Conservation (phyloP, 2,329 filamentous ascomycete genomes). For the Penicillium sp. region DNA sequence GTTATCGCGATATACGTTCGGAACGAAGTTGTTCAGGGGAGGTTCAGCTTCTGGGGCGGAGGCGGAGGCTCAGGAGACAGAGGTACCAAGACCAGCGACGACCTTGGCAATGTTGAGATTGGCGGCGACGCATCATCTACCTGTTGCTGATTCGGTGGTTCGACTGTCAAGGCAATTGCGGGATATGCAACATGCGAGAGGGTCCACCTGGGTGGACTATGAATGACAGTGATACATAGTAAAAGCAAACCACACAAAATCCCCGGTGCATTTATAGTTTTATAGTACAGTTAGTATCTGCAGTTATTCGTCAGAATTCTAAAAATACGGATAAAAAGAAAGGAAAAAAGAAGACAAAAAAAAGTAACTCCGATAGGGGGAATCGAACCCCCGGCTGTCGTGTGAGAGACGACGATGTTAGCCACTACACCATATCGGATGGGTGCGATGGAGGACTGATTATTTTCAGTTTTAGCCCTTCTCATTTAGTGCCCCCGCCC, state of each 20-base stretch:
- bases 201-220: conserved; percentile 15
- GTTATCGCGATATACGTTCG: conserved; percentile 20
- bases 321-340: too few species aligned
- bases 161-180: conserved; percentile 30
- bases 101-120: conserved; percentile 27
- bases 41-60: conserved; percentile 8
- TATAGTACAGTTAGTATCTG: too few species aligned
- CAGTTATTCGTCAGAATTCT: too few species aligned
- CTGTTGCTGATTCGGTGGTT: conserved; percentile 31
- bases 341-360: too few species aligned
- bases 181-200: conserved; percentile 23
- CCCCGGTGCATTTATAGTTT: too few species aligned
- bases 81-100: conserved; percentile 11
- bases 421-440: conserved; percentile 30
- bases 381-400: conserved; percentile 36
- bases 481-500: too few species aligned
- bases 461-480: too few species aligned
- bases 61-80: background rate
- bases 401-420: conserved; percentile 37
- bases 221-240: background rate
- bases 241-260: too few species aligned
- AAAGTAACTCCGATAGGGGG: conserved; percentile 28
- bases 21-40: conserved; percentile 12
- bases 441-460: too few species aligned
- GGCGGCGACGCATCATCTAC: conserved; percentile 33